A percentile compares a stretch with the other conserved stretches of the same genome.
These are phyloP conservation scores for Nadsonia fulvescens DNA, from an alignment of 805 yeast genomes.

Conservation along the genomic window DNA sequence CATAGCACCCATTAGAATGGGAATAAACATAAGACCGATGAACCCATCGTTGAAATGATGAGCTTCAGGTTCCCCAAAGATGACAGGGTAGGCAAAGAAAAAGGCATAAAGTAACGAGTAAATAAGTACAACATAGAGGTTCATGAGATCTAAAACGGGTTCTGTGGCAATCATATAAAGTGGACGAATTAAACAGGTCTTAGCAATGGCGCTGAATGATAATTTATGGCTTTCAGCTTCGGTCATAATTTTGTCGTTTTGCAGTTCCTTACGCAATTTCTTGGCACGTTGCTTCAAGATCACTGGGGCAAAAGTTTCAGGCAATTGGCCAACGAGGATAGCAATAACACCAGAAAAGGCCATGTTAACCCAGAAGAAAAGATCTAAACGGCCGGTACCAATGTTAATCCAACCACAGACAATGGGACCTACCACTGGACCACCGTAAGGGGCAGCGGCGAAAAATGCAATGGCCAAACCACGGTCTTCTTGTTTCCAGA, in stretches of 20 bases:
- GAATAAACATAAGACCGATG: slow-evolving; percentile 77
- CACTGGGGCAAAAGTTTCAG: slow-evolving; percentile 90
- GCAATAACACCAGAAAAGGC: slow-evolving; percentile 80
- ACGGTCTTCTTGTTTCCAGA: slow-evolving; percentile 65
- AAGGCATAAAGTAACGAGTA: slow-evolving; percentile 84
- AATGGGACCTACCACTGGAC: slow-evolving; percentile 80
- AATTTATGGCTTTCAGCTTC: slow-evolving; percentile 86
- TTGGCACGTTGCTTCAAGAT: slow-evolving; percentile 57
- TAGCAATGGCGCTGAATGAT: slow-evolving; percentile 44
- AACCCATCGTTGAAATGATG: slow-evolving; percentile 63
- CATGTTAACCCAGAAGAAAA: slow-evolving; percentile 81
- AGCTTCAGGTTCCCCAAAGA: slow-evolving; percentile 40
- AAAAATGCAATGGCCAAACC: slow-evolving; percentile 84
- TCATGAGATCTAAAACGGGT: slow-evolving; percentile 70
- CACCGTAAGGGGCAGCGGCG: slow-evolving; percentile 84
- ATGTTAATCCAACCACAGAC: slow-evolving; percentile 74
- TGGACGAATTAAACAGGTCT: slow-evolving; percentile 59
- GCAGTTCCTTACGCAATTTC: slow-evolving; percentile 58
- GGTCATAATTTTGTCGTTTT: slow-evolving; percentile 75
- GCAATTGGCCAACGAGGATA: slow-evolving; percentile 44
- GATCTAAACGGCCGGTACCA: slow-evolving; percentile 40
- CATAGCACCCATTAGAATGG: slow-evolving; percentile 74
- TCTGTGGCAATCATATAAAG: slow-evolving; percentile 57
- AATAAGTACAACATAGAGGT: slow-evolving; percentile 73
- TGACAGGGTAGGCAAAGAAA: slow-evolving; percentile 89